Base-by-base conservation (phyloP, 2,329 filamentous ascomycete genomes). In the Neofusicoccum sp. region DNA sequence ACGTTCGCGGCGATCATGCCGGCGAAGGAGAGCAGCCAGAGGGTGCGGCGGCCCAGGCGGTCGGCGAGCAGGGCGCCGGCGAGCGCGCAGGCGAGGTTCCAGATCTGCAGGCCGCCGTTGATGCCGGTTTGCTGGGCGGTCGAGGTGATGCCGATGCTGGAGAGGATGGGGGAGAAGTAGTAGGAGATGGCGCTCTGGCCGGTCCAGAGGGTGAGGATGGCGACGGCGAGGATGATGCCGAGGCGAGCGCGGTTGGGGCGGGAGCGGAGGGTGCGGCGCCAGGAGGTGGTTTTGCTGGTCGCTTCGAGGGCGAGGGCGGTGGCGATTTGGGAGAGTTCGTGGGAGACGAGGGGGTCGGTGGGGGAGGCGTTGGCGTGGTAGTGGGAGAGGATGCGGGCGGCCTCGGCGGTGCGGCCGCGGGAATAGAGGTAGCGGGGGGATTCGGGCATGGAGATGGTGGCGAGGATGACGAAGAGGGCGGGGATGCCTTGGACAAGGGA, bases 391-490 rank as follows among this genome's bases (percentile, higher is more conserved):
- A 85, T 78, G 4, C 75, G 69, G 31, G 80, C 74, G 0, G 82
- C 84, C 65, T 86, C 79, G 24, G 84, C 82, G 4, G 76, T 71
- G 7, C 80, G 78, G 36, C 82, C 80, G 40, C 82, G 77, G 58
- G 77, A 75, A 51, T 83, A 79, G 12, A 86, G 73, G 78, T 80
- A 87, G 36, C 86, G 78, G 1, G 86, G 86, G 0, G 80, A 84
- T 64, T 88, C 86, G 0, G 85, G 85, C 6, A 85, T 77, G 41
- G 67, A 66, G 65, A 38, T 26, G 26, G 41, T 47, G 30, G 66
- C 67, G 30, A 69, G 63, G 56, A 65, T 70, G 11, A 72, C 61
- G 69, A 75, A 66, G 16, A 78, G 62, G n/a, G 78, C 78, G 12
- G 77, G 80, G 4, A 79, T 61, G 45, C 78, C 77, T 67, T 86